These are phyloP conservation scores for Cystofilobasidium capitatum DNA, from an alignment of 768 basidiomycete genomes.

Conservation along the genomic window DNA sequence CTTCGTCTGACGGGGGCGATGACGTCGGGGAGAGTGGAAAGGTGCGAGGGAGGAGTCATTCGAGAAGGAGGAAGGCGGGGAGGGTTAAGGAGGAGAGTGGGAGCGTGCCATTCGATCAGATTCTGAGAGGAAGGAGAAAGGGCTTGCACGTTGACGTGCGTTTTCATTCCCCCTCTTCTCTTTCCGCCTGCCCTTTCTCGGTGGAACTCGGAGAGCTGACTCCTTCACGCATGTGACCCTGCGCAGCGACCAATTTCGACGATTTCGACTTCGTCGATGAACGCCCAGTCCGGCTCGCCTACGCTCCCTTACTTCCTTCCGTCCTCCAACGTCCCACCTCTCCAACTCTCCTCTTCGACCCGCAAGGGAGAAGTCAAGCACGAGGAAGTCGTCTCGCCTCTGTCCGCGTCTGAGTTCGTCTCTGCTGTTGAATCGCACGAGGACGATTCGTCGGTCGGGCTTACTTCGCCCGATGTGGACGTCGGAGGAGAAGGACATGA, in stretches of 20 bases:
- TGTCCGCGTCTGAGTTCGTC: background rate
- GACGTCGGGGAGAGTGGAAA: background rate
- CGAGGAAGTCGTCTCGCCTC: no score
- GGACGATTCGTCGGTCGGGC: no score
- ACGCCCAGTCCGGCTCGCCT: background rate
- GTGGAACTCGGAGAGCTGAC: background rate
- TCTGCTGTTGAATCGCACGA: background rate
- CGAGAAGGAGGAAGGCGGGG: background rate
- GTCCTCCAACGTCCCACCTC: background rate
- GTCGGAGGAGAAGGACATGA: background rate
- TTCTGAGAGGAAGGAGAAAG: background rate
- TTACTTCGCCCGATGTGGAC: background rate
- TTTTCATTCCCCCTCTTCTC: no score
- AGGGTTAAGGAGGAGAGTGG: background rate
- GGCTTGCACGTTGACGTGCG: background rate
- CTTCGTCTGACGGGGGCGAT: background rate
- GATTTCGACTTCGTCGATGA: background rate
- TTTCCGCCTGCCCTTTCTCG: no score
- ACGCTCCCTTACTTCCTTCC: background rate
- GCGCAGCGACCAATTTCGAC: background rate
- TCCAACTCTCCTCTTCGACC: background rate
- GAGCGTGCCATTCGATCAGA: background rate
- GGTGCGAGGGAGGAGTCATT: no score
- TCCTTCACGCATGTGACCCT: background rate
- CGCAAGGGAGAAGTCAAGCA: no score